phyloP scores from a whole-genome alignment of 2,329 filamentous ascomycete genomes.

The Fusarium papillatum region DNA sequence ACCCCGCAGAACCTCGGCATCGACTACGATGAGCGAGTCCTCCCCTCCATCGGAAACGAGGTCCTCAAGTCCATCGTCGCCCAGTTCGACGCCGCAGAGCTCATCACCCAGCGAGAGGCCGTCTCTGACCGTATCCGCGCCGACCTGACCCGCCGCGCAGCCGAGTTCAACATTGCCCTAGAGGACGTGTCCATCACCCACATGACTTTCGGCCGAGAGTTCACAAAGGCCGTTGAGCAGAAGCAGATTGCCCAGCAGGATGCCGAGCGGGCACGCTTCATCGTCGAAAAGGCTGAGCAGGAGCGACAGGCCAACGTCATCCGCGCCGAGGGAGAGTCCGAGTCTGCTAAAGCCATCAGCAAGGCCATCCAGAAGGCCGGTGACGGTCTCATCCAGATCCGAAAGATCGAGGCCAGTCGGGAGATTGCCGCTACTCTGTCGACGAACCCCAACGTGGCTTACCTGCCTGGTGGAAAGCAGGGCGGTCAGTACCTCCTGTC shows the following conservation, averaged over 20 bases:
- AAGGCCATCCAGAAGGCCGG: conserved; percentile 94
- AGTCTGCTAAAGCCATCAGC: conserved; percentile 95
- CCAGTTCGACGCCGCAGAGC: conserved; percentile 97
- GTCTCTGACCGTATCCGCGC: conserved; percentile 94
- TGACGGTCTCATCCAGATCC: conserved; percentile 94
- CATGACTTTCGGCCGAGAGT: conserved; percentile 99
- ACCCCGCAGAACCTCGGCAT: conserved; percentile 85
- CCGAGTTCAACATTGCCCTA: conserved; percentile 98
- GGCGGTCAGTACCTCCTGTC: conserved; percentile 68
- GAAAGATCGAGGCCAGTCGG: conserved; percentile 96
- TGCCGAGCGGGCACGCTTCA: conserved; percentile 96
- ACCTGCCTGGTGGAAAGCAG: conserved; percentile 84
- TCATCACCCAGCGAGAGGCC: conserved; percentile 98
- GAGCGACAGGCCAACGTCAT: conserved; percentile 99
- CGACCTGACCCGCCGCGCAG: conserved; percentile 91
- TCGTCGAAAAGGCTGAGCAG: conserved; percentile 99
- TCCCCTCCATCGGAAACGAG: conserved; percentile 99
- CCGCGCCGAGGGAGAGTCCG: conserved; percentile 96
- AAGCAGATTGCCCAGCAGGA: conserved; percentile 99
- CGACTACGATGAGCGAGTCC: conserved; percentile 98
- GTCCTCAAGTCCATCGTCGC: conserved; percentile 98
- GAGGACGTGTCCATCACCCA: conserved; percentile 99
- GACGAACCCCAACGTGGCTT: conserved; percentile 94
- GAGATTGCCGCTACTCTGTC: conserved; percentile 95
- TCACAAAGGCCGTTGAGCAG: conserved; percentile 98